phyloP scores from a whole-genome alignment of 2,329 filamentous ascomycete species.

The Colletotrichum agaves region DNA sequence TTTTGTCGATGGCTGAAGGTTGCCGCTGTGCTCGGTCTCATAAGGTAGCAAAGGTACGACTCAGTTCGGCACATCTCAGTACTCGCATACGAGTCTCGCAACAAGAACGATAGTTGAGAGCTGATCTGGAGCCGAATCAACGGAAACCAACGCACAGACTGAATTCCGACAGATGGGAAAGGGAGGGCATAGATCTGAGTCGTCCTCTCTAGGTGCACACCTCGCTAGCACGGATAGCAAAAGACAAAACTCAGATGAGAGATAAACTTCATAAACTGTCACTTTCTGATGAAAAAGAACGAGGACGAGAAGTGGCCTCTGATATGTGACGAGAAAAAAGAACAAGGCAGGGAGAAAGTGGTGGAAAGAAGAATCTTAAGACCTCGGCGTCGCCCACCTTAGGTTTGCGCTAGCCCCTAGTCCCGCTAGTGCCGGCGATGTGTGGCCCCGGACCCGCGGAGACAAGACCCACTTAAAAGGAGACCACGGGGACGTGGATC shows the following conservation, averaged over 20 bases:
- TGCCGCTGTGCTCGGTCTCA: background rate
- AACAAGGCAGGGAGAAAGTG: constrained; percentile 9
- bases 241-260: constrained; percentile 8
- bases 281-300: constrained; percentile 17
- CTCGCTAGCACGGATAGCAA: background rate
- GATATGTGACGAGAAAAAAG: constrained; percentile 27
- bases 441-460: constrained; percentile 30
- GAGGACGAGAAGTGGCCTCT: constrained; percentile 14
- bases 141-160: constrained; percentile 28
- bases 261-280: constrained; percentile 25
- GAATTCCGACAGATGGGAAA: constrained; percentile 28
- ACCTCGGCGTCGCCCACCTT: constrained; percentile 23
- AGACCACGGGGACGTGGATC: constrained; percentile 1
- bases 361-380: constrained; percentile 16
- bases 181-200: constrained; percentile 29
- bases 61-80: background rate
- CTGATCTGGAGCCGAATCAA: constrained; percentile 7
- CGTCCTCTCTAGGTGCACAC: constrained; percentile 21
- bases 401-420: constrained; percentile 20
- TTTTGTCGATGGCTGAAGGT: background rate
- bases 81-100: background rate
- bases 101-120: background rate
- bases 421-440: constrained; percentile 35
- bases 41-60: background rate
- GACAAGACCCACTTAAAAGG: background rate